These are phyloP conservation scores for Suhomyces kilbournensis DNA, from an alignment of 805 yeast genomes.

Conservation along the genomic window DNA sequence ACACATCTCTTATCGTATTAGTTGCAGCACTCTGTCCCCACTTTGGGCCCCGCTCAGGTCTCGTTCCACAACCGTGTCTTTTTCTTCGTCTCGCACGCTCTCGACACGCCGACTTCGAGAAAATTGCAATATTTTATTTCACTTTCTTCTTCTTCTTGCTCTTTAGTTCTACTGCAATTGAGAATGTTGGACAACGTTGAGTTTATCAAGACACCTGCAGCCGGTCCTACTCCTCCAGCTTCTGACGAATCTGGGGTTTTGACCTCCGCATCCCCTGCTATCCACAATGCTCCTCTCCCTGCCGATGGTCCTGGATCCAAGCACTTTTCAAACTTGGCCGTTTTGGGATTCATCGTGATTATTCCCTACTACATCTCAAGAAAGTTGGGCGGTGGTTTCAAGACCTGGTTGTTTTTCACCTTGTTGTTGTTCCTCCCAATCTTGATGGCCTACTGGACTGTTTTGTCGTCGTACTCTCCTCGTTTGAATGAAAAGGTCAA, in stretches of 20 bases:
- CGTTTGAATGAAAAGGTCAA: conserved; percentile 74
- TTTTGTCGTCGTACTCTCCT: conserved; percentile 74
- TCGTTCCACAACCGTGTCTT: neutral
- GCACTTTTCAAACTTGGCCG: conserved; percentile 62
- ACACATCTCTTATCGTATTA: neutral
- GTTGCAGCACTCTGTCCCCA: neutral
- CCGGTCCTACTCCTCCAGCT: conserved; percentile 33
- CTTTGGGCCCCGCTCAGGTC: neutral
- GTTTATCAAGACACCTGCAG: conserved; percentile 61
- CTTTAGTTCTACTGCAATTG: neutral
- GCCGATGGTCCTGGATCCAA: conserved; percentile 89
- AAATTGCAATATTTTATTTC: neutral
- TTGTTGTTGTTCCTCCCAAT: conserved; percentile 62
- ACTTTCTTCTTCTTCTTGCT: neutral
- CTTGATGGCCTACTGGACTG: conserved; percentile 79
- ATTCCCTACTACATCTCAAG: conserved; percentile 64
- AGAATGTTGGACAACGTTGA: conserved; percentile 43
- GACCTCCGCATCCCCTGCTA: conserved; percentile 56
- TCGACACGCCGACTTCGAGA: neutral
- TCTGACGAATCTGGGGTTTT: conserved; percentile 32
- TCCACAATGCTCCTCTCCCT: conserved; percentile 81
- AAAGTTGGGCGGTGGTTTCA: conserved; percentile 67
- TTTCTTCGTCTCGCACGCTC: neutral
- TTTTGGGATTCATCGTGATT: conserved; percentile 48
- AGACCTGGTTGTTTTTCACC: conserved; percentile 61